Evolutionary conservation across 108 stramenopile species (phyloP), one percentile per base, ranked within the genome.

Genomic region (Nitzschia palea): DNA sequence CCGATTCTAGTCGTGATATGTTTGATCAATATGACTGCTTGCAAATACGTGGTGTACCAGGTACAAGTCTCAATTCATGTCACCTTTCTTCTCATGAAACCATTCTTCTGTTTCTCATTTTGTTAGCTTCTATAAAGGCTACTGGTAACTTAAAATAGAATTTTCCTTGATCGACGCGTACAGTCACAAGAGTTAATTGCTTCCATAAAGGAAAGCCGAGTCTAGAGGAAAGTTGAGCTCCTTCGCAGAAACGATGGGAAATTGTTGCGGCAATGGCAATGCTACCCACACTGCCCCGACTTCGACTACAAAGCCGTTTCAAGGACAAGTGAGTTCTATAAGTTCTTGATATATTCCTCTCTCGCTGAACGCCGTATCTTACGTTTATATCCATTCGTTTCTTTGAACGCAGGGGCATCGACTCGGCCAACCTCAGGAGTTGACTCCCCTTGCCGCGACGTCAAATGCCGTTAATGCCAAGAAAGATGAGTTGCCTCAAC

Each of bases 291-390:
- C 59, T 2, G 40, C 40, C 14, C 43, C 59, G 8, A 36, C 40
- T 18, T 20, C 36, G 1, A 53, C 33, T 25, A n/a, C 45, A 5
- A 37, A 57, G 26, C 68, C 71, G 12, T 82, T 82, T 45, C 73
- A 75, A 66, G 81, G 81, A 31, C 43, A 75, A 76, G 80, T 81
- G 33, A 55, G 74, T 67, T 14, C n/a, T n/a, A n/a, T n/a, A n/a
- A n/a, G n/a, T n/a, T n/a, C n/a, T n/a, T n/a, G n/a, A n/a, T n/a
- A n/a, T n/a, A n/a, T n/a, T n/a, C n/a, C n/a, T n/a, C n/a, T n/a
- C n/a, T n/a, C n/a, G n/a, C n/a, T n/a, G n/a, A n/a, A n/a, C n/a
- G n/a, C n/a, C n/a, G n/a, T n/a, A n/a, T n/a, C n/a, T n/a, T n/a
- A n/a, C n/a, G n/a, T n/a, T n/a, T n/a, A n/a, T n/a, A n/a, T n/a